Conservation (phyloP, 2,329 filamentous ascomycete genomes). For the Fusarium tupiense region DNA sequence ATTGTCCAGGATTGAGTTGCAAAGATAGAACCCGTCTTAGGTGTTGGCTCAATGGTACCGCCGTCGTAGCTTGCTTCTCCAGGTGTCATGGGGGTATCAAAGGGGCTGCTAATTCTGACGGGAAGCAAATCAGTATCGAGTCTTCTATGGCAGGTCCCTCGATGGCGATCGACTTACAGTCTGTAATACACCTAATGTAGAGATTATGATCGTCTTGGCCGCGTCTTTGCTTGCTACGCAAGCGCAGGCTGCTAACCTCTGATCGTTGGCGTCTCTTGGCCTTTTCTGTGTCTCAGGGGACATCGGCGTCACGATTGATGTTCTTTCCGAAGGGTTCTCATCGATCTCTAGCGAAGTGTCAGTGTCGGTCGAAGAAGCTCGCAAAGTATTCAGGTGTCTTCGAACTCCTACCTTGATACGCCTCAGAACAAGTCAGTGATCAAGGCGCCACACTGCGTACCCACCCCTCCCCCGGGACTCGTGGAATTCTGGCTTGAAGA, state of each 20-base stretch:
- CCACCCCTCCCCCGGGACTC: neutral
- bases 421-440: neutral
- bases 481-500: neutral
- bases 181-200: accelerated
- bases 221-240: conserved; percentile 45
- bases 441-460: neutral
- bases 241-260: conserved; percentile 52
- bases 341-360: accelerated
- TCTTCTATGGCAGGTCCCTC: too few relatives aligned
- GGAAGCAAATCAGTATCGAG: too few relatives aligned
- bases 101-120: too few relatives aligned
- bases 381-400: too few relatives aligned
- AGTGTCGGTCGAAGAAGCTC: neutral
- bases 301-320: conserved; percentile 47
- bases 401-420: too few relatives aligned
- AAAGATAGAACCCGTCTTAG: too few relatives aligned
- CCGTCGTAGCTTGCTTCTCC: too few relatives aligned
- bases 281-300: conserved; percentile 41
- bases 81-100: too few relatives aligned
- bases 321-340: neutral
- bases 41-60: neutral
- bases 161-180: too few relatives aligned
- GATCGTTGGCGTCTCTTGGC: conserved; percentile 46
- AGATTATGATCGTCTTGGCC: too few relatives aligned
- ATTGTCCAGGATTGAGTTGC: accelerated